Base-by-base conservation (phyloP, 2,329 filamentous ascomycete species). In the Colletotrichum echinochloae region DNA sequence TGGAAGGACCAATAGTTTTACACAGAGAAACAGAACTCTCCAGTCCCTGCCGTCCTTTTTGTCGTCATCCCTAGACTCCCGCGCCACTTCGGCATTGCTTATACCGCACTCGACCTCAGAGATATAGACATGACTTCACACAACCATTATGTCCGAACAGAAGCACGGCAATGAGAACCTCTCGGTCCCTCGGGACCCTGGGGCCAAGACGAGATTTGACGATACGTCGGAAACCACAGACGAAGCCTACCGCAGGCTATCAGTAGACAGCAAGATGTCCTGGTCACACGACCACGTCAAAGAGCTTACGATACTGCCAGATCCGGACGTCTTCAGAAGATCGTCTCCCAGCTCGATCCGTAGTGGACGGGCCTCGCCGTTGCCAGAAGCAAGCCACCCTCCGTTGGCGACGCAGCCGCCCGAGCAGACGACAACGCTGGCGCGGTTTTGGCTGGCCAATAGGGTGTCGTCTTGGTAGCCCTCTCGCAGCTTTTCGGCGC, bases 401-500 rank as follows among this genome's bases (percentile, higher is more conserved):
- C 74, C 37, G 68, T 74, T 60, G 12, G 14, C 61, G 57, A 74
- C 33, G 5, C 71, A 37, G n/a, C 57, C 57, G 14, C 33, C 54
- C 14, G 20, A 37, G 54, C n/a, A 57, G 73, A 71, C 64, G 74
- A 63, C 8, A 26, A 57, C 44, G 73, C 71, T 33, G 73, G 35
- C 28, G 72, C 70, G 28, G 81, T 89, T 73, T 94, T 91, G 91
- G 73, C 80, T 5, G 82, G 60, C 84, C 64, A 94, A 96, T 76
- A 91, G 74, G 92, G 93, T 2, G 86, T 95, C 26, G 83, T 92
- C 28, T 84, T 94, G 54, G 93, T 97, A 52, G 83, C 94, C 23
- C 72, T 91, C 2, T 88, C 94, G 0, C 94, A 97, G 79, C 83
- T 96, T 44, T 97, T 97, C 75, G 94, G 91, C 1, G 90, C 92